Evolutionary conservation across 2,329 filamentous ascomycete species (phyloP), one percentile per base, ranked within the genome.

Genomic region (Xylaria sp.): DNA sequence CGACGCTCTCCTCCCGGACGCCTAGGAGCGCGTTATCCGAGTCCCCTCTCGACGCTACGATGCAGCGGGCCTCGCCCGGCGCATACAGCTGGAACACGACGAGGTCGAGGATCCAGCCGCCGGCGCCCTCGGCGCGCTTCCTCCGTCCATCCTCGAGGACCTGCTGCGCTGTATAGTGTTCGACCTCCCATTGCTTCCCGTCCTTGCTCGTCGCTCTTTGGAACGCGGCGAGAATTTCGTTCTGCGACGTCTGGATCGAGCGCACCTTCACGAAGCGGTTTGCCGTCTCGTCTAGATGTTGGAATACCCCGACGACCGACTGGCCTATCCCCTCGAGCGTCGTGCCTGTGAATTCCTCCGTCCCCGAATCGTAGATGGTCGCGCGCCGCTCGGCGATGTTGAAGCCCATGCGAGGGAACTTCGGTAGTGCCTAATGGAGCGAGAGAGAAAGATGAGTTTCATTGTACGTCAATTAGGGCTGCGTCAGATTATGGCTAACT

Each of bases 331-430:
- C 75, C 45, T 73, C 71, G 21, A 77, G 69, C 19, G 75, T 77
- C 2, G 75, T 78, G 19, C 76, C 76, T 0, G 75, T 77, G 59
- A 77, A 78, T 48, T 67, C 55, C 65, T 76, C 75, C 7, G 73
- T 73, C 27, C 76, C 75, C 2, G 67, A 60, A 53, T 76, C 75
- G 68, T 75, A 77, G 30, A 78, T 76, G 14, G 71, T 61, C 1
- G 74, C 75, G 9, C 70, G 68, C 7, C 42, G 70, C 11, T 71
- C 68, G 8, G 67, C 56, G 51, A 75, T 45, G 47, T 76, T 71
- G 61, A 78, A 79, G 4, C 77, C 77, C 76, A 78, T 78, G 1
- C 66, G 30, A 2, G 75, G 67, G 51, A 78, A 78, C 6, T 69
- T 72, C 2, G 45, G 19, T 12, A 72, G 19, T 30, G 69, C 69